Evolutionary conservation across 495 filamentous ascomycete species (phyloP).

Genomic region (Thermothielavioides terrestris): DNA sequence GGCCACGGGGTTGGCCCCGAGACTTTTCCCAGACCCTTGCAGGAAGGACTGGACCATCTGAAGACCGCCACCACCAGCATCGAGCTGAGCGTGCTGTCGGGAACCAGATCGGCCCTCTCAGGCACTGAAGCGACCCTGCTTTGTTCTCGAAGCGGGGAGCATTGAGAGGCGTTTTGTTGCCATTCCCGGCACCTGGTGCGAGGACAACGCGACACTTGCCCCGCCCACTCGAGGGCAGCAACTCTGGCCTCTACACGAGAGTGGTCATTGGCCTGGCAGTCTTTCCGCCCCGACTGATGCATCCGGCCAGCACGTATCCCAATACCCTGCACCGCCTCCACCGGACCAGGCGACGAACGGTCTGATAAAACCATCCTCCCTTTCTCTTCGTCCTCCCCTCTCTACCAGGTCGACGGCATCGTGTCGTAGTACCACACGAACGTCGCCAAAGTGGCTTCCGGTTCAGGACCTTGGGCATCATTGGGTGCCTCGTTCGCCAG

Average conservation of each 20-base stretch:
- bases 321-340: conserved; percentile 7
- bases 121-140: not conserved
- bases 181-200: conserved; percentile 10
- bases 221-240: conserved; percentile 9
- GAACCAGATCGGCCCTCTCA: not conserved
- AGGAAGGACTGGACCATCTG: too few species aligned
- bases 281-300: conserved; percentile 10
- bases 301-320: conserved; percentile 12
- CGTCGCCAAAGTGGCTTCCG: conserved; percentile 49
- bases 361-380: conserved; percentile 13
- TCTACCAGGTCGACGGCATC: conserved; percentile 28
- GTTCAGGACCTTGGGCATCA: conserved; percentile 39
- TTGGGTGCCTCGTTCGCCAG: conserved; percentile 41
- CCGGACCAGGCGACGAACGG: conserved; percentile 10
- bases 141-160: conserved; percentile 15
- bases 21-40: conserved; percentile 9
- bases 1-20: conserved; percentile 2
- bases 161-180: conserved; percentile 14
- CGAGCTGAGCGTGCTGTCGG: not conserved
- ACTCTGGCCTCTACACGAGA: conserved; percentile 8
- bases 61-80: conserved; percentile 3
- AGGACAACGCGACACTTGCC: conserved; percentile 16
- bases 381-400: not conserved
- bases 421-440: conserved; percentile 33
- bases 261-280: conserved; percentile 18